Percentiles rank a stretch among this genome's conserved stretches.
phyloP scores from a whole-genome alignment of 2,329 filamentous ascomycete genomes.

The Diaporthe sp. region DNA sequence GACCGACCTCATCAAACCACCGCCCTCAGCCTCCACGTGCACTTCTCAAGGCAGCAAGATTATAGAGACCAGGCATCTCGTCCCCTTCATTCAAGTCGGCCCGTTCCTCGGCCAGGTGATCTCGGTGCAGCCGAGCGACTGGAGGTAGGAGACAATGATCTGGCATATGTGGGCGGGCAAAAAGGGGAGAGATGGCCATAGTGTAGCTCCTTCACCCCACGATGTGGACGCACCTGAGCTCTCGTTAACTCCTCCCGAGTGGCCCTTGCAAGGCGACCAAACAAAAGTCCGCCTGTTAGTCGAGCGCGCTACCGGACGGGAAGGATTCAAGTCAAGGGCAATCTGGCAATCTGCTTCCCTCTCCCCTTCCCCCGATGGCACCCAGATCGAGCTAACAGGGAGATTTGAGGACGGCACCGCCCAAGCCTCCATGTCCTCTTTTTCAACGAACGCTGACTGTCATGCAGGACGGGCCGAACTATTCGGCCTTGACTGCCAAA shows the following conservation, averaged over 20 bases:
- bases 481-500: conserved; percentile 15
- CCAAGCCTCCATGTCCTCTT: background rate
- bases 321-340: conserved; percentile 17
- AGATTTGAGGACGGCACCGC: conserved; percentile 11
- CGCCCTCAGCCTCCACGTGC: conserved; percentile 3
- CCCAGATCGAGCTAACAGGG: background rate
- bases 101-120: conserved; percentile 7
- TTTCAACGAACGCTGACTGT: background rate
- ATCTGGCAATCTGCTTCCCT: background rate
- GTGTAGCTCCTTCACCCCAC: background rate
- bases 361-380: background rate
- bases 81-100: conserved; percentile 11
- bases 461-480: conserved; percentile 17
- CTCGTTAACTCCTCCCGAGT: conserved; percentile 2
- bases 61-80: background rate
- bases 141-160: background rate
- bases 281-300: conserved; percentile 10
- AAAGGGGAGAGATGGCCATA: conserved; percentile 11
- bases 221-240: background rate
- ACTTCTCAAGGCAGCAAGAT: conserved; percentile 11
- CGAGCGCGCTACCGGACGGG: background rate
- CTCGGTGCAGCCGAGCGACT: conserved; percentile 3
- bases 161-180: conserved; percentile 11
- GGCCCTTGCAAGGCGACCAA: background rate
- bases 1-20: background rate